phyloP scores from a whole-genome alignment of 306 rosid genomes.

The Cucurbita ficifolia region DNA sequence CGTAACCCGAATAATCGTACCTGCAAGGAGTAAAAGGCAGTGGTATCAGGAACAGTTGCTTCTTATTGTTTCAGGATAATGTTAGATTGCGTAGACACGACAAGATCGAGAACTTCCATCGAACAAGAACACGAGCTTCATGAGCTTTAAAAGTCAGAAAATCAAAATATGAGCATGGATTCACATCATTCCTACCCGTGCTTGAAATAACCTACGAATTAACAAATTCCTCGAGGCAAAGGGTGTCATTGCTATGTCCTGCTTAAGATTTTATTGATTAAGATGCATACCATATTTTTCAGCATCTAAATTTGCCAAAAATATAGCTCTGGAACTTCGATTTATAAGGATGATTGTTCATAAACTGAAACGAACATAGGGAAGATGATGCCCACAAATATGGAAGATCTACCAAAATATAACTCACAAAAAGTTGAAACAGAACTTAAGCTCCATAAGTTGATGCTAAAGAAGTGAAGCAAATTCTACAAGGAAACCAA shows the following conservation, averaged over 20 bases:
- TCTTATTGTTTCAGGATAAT: background rate
- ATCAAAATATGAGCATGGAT: background rate
- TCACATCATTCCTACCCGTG: background rate
- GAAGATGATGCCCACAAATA: background rate
- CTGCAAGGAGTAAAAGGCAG: constrained; percentile 18
- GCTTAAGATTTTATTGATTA: background rate
- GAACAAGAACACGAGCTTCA: background rate
- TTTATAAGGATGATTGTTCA: background rate
- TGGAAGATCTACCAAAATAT: background rate
- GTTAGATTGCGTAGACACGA: background rate
- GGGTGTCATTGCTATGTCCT: background rate
- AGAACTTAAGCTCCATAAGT: constrained; percentile 1
- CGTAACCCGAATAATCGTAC: constrained; percentile 66
- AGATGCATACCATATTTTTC: background rate
- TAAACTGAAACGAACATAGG: background rate
- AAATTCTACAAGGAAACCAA: background rate
- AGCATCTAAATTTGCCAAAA: background rate
- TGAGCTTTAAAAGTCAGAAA: background rate
- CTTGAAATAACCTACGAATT: background rate
- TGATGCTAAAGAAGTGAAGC: background rate
- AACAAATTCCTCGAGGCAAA: background rate
- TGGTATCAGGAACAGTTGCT: background rate
- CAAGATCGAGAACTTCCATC: background rate
- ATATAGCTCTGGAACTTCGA: background rate
- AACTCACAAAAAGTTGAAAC: background rate